Conservation (phyloP, 2,329 filamentous ascomycete species). For the Cladosporium sp. region DNA sequence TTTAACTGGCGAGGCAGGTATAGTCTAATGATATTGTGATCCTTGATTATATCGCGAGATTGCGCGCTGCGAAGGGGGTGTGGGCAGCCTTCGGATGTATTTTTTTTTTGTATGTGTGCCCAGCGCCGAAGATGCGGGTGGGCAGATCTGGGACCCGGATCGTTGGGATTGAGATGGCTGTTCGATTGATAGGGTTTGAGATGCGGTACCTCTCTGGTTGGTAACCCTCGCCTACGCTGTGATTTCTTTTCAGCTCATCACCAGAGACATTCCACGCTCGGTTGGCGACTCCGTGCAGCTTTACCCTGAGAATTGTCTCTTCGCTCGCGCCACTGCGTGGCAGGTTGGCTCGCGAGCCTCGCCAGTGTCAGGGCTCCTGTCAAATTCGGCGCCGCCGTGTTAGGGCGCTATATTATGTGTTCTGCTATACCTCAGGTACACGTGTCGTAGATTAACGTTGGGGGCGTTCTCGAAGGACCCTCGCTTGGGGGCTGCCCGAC, state of each 20-base stretch:
- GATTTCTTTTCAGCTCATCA: background rate
- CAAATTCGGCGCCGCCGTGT: conserved; percentile 6
- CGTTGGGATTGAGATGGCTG: background rate
- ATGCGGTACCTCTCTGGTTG: background rate
- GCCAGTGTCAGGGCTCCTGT: background rate
- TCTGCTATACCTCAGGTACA: conserved; percentile 6
- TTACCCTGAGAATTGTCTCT: background rate
- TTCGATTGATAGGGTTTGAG: background rate
- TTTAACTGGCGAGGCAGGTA: background rate
- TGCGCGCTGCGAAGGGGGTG: background rate
- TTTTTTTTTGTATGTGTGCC: background rate
- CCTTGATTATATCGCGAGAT: background rate
- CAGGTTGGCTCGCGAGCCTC: background rate
- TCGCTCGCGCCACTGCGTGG: background rate
- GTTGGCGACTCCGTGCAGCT: background rate
- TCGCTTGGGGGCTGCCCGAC: conserved; percentile 5
- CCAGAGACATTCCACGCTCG: background rate
- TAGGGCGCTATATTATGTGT: background rate
- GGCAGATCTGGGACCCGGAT: background rate
- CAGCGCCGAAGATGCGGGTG: background rate
- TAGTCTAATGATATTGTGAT: background rate
- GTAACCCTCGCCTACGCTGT: background rate
- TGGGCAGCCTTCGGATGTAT: background rate
- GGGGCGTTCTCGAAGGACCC: conserved; percentile 12
- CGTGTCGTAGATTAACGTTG: conserved; percentile 13